Evolutionary conservation across 768 basidiomycete species (phyloP), one percentile per base, ranked within the genome.

Genomic region (Sporobolomyces pararoseus): DNA sequence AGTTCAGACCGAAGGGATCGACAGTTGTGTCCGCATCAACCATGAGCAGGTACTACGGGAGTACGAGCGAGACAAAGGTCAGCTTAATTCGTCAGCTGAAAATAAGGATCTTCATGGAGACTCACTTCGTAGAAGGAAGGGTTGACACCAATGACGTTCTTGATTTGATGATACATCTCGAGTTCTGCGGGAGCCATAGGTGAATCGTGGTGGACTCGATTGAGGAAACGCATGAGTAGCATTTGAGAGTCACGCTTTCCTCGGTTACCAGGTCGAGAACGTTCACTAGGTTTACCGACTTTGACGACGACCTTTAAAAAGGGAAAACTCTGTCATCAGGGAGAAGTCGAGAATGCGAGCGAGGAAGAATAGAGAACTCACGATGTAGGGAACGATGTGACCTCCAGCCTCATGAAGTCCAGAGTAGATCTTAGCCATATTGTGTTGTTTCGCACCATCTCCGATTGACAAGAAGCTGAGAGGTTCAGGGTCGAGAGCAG

Each of bases 101-200:
- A 29, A 52, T 21, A 29, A 12, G 27, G 21, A 9, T 9, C 13
- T 7, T 25, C 12, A 37, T 25, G 21, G 10, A 12, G 12, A 32
- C 39, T 44, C 76, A 94, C 97, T 80, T 98, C 96, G 80, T 98
- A 99, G 82, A 98, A 97, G 0, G 91, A 88, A 3, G 95, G 96
- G 80, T 99, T 96, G 77, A 99, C 92, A 80, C 96, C 96, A 76
- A 99, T 97, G 63, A 98, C 93, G 77, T 99, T 99, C 85, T 97
- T 92, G 84, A 98, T 93, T 80, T 99, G 96, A 79, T 98, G 96
- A 78, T 93, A 98, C 82, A 99, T 95, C 82, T 99, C 96, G 62
- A 99, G 81, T 81, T 99, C 96, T 71, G 95, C 81, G 1, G 96
- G 96, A 77, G 89, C 91, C 96, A 99, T 98, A 0, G 93, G 88